A percentile compares a stretch with the other conserved stretches of the same genome.
These are phyloP conservation scores for Stereocaulon alpinum DNA, from an alignment of 495 filamentous ascomycete genomes.

Conservation along the genomic window DNA sequence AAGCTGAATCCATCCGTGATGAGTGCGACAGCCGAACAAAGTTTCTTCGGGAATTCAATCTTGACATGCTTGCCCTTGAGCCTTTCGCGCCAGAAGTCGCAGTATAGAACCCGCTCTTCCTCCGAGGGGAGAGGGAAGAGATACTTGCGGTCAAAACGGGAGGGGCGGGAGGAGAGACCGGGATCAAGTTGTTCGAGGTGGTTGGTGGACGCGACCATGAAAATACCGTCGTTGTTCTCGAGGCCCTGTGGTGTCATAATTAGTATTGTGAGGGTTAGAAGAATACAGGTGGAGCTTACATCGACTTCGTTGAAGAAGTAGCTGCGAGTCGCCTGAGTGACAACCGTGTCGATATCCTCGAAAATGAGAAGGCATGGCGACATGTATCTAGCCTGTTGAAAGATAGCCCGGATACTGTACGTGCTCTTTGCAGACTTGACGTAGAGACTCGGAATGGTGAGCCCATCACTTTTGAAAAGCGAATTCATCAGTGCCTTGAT, in stretches of 20 bases:
- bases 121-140: constrained; percentile 45
- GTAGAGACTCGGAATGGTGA: constrained; percentile 41
- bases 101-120: constrained; percentile 46
- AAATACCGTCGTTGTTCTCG: constrained; percentile 55
- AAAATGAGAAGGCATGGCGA: constrained; percentile 43
- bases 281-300: background rate
- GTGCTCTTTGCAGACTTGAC: constrained; percentile 38
- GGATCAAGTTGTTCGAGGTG: constrained; percentile 49
- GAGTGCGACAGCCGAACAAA: constrained; percentile 44
- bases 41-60: constrained; percentile 44
- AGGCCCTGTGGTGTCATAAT: constrained; percentile 21
- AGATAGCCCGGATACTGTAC: constrained; percentile 37
- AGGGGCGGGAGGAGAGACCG: constrained; percentile 52
- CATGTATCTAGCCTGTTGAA: constrained; percentile 36
- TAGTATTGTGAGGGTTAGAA: background rate
- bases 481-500: constrained; percentile 59
- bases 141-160: constrained; percentile 58
- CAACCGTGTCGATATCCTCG: constrained; percentile 57
- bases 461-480: constrained; percentile 30
- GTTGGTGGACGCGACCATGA: constrained; percentile 56
- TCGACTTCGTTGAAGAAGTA: constrained; percentile 67
- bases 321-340: constrained; percentile 39
- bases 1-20: constrained; percentile 54
- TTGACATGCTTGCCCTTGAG: constrained; percentile 37
- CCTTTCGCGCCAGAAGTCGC: constrained; percentile 48